Percentiles rank a stretch among this genome's conserved stretches.
Evolutionary conservation across 2,329 filamentous ascomycete species (phyloP).

Genomic region (Emericellopsis atlantica): DNA sequence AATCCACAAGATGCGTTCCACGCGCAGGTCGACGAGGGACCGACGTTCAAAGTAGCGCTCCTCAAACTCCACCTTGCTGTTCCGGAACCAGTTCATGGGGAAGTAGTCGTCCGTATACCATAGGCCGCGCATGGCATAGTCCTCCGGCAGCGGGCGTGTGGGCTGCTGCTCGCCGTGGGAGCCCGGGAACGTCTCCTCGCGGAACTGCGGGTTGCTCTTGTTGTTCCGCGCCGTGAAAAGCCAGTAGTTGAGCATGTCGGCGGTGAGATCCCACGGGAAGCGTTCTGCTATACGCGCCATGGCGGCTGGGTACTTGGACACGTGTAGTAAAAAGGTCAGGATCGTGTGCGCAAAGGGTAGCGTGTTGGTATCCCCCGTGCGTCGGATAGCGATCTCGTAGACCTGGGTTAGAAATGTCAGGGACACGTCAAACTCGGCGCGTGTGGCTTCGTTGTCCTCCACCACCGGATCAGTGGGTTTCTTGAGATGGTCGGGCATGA

Average conservation of each 20-base stretch:
- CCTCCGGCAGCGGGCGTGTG: constrained; percentile 51
- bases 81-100: constrained; percentile 43
- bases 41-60: constrained; percentile 51
- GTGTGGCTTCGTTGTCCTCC: constrained; percentile 10
- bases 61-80: constrained; percentile 50
- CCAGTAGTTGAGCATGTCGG: constrained; percentile 22
- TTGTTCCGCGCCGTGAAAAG: constrained; percentile 6
- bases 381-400: constrained; percentile 31
- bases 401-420: constrained; percentile 28
- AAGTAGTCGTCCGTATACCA: constrained; percentile 48
- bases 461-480: constrained; percentile 9
- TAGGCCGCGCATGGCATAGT: constrained; percentile 53
- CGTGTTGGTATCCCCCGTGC: constrained; percentile 44
- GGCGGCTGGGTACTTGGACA: constrained; percentile 26
- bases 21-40: constrained; percentile 43
- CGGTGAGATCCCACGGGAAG: constrained; percentile 38
- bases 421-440: constrained; percentile 15
- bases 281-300: constrained; percentile 27
- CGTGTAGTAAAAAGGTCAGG: constrained; percentile 42
- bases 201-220: constrained; percentile 20
- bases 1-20: constrained; percentile 46
- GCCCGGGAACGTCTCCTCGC: constrained; percentile 31
- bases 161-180: constrained; percentile 25
- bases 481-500: constrained; percentile 15
- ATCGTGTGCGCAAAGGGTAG: constrained; percentile 51